Conservation (phyloP, 371 early-diverging fungal species). For the Dichotomocladium elegans region DNA sequence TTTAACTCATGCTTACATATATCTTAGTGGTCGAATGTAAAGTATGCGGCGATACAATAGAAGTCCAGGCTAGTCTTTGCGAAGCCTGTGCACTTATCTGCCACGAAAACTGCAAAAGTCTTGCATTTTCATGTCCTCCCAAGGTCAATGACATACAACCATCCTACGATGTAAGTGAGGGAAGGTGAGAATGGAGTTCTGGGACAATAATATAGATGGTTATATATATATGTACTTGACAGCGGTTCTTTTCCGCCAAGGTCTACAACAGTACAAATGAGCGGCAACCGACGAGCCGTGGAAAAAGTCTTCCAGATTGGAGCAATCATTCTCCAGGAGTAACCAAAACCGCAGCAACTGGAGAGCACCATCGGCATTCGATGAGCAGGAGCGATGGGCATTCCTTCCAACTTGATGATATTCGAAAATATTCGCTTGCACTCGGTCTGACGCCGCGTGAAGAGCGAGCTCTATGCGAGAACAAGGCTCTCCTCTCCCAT, state of each 20-base stretch:
- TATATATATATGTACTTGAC: not conserved
- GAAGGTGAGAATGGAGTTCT: no score
- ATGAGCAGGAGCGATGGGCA: not conserved
- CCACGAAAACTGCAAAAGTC: conserved; percentile 33
- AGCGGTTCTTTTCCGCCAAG: conserved; percentile 29
- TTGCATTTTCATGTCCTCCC: conserved; percentile 42
- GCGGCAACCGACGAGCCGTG: not conserved
- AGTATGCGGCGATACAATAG: conserved; percentile 37
- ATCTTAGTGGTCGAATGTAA: conserved; percentile 31
- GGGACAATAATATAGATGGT: not conserved
- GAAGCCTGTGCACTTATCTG: conserved; percentile 46
- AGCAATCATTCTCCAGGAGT: no score
- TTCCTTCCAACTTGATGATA: conserved; percentile 21
- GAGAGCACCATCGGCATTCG: no score
- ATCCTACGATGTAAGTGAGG: conserved; percentile 38
- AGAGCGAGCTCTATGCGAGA: conserved; percentile 26
- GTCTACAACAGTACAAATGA: conserved; percentile 9
- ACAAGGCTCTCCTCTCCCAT: conserved; percentile 28
- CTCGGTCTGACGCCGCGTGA: conserved; percentile 31
- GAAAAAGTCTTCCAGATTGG: no score
- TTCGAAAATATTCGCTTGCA: conserved; percentile 29
- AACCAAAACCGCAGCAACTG: not conserved
- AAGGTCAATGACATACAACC: conserved; percentile 44
- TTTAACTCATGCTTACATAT: not conserved
- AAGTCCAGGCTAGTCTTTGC: conserved; percentile 24